Evolutionary conservation across 2,329 filamentous ascomycete genomes (phyloP).

Genomic region (Domatiomyces catenatus): DNA sequence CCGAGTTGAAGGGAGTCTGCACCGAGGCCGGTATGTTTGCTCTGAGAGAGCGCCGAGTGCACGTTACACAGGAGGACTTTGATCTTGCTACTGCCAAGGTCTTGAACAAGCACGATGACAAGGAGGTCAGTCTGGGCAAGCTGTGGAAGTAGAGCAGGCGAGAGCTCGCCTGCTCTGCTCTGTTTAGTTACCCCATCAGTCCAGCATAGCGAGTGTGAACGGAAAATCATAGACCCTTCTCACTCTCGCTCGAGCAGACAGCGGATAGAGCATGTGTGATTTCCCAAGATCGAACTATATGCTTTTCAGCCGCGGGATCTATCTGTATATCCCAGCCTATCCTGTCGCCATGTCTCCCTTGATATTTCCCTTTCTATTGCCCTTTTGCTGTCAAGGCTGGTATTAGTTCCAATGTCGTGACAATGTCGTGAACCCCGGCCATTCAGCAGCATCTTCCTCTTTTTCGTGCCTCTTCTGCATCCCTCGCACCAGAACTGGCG

Average conservation of each 20-base stretch:
- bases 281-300: neutral
- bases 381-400: too few relatives aligned
- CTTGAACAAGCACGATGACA: constrained; percentile 98
- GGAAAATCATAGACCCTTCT: too few relatives aligned
- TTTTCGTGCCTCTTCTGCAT: constrained; percentile 18
- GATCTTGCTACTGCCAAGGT: constrained; percentile 98
- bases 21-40: constrained; percentile 99
- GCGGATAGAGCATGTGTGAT: neutral
- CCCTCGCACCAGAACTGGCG: constrained; percentile 19
- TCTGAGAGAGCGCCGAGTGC: constrained; percentile 81
- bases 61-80: constrained; percentile 98
- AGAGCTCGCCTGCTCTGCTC: neutral
- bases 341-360: too few relatives aligned
- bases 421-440: too few relatives aligned
- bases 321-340: too few relatives aligned
- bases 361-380: too few relatives aligned
- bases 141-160: constrained; percentile 61
- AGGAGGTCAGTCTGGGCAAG: constrained; percentile 82
- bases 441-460: constrained; percentile 29
- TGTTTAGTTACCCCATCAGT: neutral
- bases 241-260: neutral
- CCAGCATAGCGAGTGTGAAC: too few relatives aligned
- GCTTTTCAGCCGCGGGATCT: too few relatives aligned
- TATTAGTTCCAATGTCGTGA: too few relatives aligned
- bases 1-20: constrained; percentile 95